Base-by-base conservation (phyloP, 108 stramenopile genomes). In the Conticribra weissflogii region DNA sequence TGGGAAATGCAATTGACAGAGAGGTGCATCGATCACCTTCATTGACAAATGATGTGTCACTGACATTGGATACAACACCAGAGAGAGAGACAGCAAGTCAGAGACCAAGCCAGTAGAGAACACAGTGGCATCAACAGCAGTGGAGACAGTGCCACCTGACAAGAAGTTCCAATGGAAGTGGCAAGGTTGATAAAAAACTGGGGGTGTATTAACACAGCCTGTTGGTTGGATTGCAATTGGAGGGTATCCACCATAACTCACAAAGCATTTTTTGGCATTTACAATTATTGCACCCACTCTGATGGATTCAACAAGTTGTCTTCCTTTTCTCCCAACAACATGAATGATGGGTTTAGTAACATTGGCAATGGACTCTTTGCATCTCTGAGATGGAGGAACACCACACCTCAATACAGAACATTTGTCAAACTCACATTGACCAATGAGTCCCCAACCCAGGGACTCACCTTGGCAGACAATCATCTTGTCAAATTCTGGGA, bases 131-230 rank as follows among this genome's bases (percentile, higher is more conserved):
- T 16, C 17, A 52, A 49, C 24, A 47, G n/a, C n/a, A n/a, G n/a
- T n/a, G n/a, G n/a, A n/a, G n/a, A n/a, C 31, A 72, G 25, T 53
- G 71, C 24, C n/a, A n/a, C n/a, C n/a, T n/a, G n/a, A n/a, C n/a
- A n/a, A n/a, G n/a, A n/a, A n/a, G n/a, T n/a, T n/a, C n/a, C n/a
- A n/a, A n/a, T n/a, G n/a, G 71, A 65, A 36, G 65, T 78, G 36
- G 77, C 67, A 55, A 52, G 59, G 16, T 72, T 63, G 2, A 88
- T 94, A 78, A 81, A 76, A 22, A 89, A 94, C 68, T 79, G 83
- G 0, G 92, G 92, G 8, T 94, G 92, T 48, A 88, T 94, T 59
- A 94, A 94, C 54, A 94, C 92, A 19, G 89, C 88, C 14, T 76
- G 78, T n/a, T 94, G 92, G 92, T 34, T 94, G 56, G 80, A 83